Percentiles rank a stretch among this genome's conserved stretches.
phyloP scores from a whole-genome alignment of 2,329 filamentous ascomycete genomes.

The Colletotrichum tamarilloi region DNA sequence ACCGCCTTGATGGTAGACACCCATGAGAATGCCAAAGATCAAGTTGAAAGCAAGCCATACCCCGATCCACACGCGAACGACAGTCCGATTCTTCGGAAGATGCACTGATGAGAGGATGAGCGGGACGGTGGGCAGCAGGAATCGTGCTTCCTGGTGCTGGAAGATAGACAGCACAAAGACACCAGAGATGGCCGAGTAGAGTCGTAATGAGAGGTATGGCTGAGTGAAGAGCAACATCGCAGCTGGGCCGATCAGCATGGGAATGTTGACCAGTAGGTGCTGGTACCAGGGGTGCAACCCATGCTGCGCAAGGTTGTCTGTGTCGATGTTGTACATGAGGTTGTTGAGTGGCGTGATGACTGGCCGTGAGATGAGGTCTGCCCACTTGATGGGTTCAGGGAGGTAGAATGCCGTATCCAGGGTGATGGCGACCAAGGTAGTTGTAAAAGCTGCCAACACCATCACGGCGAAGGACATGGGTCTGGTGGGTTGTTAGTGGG shows the following conservation, averaged over 20 bases:
- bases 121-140: constrained; percentile 79
- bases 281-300: constrained; percentile 84
- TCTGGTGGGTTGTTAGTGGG: constrained; percentile 48
- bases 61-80: constrained; percentile 65
- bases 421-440: constrained; percentile 77
- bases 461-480: constrained; percentile 73
- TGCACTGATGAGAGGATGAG: constrained; percentile 80
- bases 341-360: constrained; percentile 84
- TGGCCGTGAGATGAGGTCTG: constrained; percentile 71
- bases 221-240: constrained; percentile 68
- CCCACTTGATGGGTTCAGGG: constrained; percentile 70
- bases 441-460: constrained; percentile 72
- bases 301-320: constrained; percentile 78
- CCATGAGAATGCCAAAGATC: constrained; percentile 77
- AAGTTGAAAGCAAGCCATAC: constrained; percentile 78
- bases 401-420: constrained; percentile 90
- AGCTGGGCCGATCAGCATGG: constrained; percentile 78
- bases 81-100: constrained; percentile 66
- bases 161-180: constrained; percentile 78
- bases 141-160: constrained; percentile 84
- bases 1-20: constrained; percentile 84
- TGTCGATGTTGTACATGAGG: constrained; percentile 77
- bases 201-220: constrained; percentile 68
- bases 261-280: constrained; percentile 77
- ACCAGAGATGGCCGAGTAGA: constrained; percentile 81